Base-by-base conservation (phyloP, 192 early-diverging fungal species). In the Coemansia sp. region DNA sequence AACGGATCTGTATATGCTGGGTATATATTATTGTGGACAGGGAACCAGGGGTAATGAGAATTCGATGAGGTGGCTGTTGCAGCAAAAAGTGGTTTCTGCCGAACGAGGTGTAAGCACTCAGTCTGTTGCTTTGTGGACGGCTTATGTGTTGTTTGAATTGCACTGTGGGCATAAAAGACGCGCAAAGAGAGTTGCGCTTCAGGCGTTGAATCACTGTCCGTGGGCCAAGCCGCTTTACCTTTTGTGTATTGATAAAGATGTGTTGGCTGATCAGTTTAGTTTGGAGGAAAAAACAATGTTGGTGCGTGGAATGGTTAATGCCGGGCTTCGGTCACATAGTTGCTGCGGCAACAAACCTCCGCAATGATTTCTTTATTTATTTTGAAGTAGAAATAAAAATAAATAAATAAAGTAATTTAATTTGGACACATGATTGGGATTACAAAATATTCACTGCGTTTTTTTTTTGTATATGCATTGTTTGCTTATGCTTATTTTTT, bases 161-260 rank as follows among this genome's bases (percentile, higher is more conserved):
- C 11, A 22, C 59, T 14, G 29, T 6, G 61, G 48, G 1, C 38
- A 63, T 14, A 5, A 1, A 6, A 32, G 29, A 3, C 54, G 63
- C 2, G 67, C 63, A 11, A 66, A 61, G 34, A 63, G 62, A 1
- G 20, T 48, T 31, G 18, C 66, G 67, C 28, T 63, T n/a, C 31
- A 49, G 0, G 76, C 67, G 0, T 38, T 72, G 34, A 63, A 48
- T 20, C 12, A 33, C 33, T 78, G 76, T 56, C 67, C 71, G 3
- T 78, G 76, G 76, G 51, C 54, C 0, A 78, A 78, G 55, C 52
- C 55, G 10, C 40, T 78, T 55, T 78, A 73, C 29, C n/a, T 78
- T 56, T 2, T 60, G 51, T 64, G 63, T 6, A 10, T 69, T 12
- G 67, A 58, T 12, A 59, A 33, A 12, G 45, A 54, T 10, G 45